Base-by-base conservation (phyloP, 352 stramenopile genomes). In the Bremia lactucae region DNA sequence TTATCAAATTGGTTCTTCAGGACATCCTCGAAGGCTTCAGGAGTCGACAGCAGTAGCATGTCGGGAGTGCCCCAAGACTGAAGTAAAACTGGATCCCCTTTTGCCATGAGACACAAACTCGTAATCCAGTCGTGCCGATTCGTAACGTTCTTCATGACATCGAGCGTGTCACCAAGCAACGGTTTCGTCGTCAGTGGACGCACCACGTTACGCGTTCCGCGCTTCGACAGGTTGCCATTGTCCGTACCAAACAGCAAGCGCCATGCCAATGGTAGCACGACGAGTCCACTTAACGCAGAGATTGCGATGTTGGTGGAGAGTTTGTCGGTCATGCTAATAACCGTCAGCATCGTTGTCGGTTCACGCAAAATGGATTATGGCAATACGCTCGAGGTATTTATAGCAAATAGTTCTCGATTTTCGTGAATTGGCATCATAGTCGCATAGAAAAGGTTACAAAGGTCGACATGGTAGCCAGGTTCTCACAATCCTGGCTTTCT, bases 1-100 rank as follows among this genome's bases (percentile, higher is more conserved):
- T 62, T 75, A 23, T 74, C 62, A 37, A 89, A 93, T 14, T 88
- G 58, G 15, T 54, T 77, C 41, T 77, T 74, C 41, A 71, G 49
- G 23, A 79, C 64, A 34, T 83, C 70, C 19, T 83, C 70, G 18
- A 79, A 59, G 0, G 45, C 42, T 28, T 69, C 24, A 11, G 55
- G 53, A 10, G 62, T 80, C 21, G 54, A 73, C 1, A 81, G 8
- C 11, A 77, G 34, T 9, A 53, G 51, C 37, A 64, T 44, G 10
- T 74, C 55, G 4, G 50, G 54, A 0, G 49, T 61, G 3, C 59
- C 59, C 4, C 69, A 31, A 11, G 59, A 52, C 26, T 55, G 39
- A 10, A 81, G 21, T 31, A 65, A 21, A 11, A 65, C 57, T 15
- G 68, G 57, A 35, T 68, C 47, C 0, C 62, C 59, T 8, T 62